Percentiles rank a stretch among this genome's conserved stretches.
phyloP scores from a whole-genome alignment of 805 yeast genomes.

The Dipodascopsis tothii region DNA sequence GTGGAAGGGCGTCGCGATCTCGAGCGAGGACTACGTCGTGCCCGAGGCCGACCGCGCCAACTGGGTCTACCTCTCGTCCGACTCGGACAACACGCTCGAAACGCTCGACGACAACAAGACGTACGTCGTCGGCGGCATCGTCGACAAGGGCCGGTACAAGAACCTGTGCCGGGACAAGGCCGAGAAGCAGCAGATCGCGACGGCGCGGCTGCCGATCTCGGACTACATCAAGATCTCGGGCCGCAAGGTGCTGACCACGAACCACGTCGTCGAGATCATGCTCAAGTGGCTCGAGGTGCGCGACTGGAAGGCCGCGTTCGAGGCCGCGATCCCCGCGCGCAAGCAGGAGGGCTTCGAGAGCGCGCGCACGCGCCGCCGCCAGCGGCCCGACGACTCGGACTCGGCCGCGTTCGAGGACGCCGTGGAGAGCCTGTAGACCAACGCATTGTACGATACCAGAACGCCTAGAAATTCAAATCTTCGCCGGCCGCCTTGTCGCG shows the following conservation, averaged over 20 bases:
- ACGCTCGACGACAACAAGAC: conserved; percentile 61
- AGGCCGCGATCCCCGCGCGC: conserved; percentile 76
- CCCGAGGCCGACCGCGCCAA: conserved; percentile 25
- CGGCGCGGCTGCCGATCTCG: conserved; percentile 79
- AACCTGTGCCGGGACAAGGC: conserved; percentile 77
- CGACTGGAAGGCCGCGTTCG: conserved; percentile 84
- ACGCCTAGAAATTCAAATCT: conserved; percentile 6
- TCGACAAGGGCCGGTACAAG: conserved; percentile 72
- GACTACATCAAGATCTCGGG: conserved; percentile 78
- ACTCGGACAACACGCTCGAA: conserved; percentile 63
- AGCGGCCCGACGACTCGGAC: too few relatives aligned
- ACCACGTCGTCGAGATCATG: conserved; percentile 87
- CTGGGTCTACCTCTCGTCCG: conserved; percentile 72
- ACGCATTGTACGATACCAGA: neutral
- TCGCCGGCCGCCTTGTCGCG: conserved; percentile 30
- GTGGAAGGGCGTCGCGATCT: conserved; percentile 63
- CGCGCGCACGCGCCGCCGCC: too few relatives aligned
- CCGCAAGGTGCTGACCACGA: conserved; percentile 81
- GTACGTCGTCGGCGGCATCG: conserved; percentile 90
- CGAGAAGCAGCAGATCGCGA: conserved; percentile 54
- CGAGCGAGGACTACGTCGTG: conserved; percentile 34
- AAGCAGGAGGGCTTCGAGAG: conserved; percentile 37
- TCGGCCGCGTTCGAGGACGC: too few relatives aligned
- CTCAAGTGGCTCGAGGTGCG: conserved; percentile 68
- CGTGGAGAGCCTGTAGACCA: too few relatives aligned